These are phyloP conservation scores for Powellomyces hirtus DNA, from an alignment of 192 early-diverging fungal genomes.

Conservation along the genomic window DNA sequence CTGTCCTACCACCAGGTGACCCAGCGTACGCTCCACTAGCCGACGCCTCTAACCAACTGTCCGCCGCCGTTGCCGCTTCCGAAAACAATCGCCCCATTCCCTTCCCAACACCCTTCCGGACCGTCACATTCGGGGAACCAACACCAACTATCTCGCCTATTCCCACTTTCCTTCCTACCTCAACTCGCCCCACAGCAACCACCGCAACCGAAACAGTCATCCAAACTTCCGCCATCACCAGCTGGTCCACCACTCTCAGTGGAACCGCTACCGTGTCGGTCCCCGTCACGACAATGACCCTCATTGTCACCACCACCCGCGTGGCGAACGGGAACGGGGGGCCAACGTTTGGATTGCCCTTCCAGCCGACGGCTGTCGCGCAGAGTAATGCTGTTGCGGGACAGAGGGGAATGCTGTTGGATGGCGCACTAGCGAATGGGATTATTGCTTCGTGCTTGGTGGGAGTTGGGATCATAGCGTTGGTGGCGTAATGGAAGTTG, in stretches of 20 bases:
- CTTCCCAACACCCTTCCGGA: conserved; percentile 8
- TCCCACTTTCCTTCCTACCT: no score
- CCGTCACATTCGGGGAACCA: conserved; percentile 16
- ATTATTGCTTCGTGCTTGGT: no score
- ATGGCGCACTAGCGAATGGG: no score
- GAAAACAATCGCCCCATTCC: background rate
- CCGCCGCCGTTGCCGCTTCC: background rate
- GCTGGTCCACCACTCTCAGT: background rate
- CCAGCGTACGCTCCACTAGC: conserved; percentile 9
- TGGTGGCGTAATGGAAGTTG: no score
- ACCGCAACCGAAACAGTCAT: background rate
- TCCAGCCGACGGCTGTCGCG: no score
- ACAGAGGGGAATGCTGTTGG: no score
- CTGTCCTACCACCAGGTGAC: background rate
- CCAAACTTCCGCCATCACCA: background rate
- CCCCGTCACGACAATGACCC: conserved; percentile 4
- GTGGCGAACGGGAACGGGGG: no score
- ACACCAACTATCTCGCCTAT: background rate
- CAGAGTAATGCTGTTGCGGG: no score
- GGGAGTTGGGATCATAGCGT: no score
- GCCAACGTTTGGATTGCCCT: no score
- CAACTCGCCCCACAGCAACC: no score
- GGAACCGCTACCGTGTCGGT: background rate
- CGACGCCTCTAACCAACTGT: conserved; percentile 1
- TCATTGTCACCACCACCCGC: background rate